phyloP scores from a whole-genome alignment of 2,329 filamentous ascomycete genomes.

The Fusarium brevicatenulatum region DNA sequence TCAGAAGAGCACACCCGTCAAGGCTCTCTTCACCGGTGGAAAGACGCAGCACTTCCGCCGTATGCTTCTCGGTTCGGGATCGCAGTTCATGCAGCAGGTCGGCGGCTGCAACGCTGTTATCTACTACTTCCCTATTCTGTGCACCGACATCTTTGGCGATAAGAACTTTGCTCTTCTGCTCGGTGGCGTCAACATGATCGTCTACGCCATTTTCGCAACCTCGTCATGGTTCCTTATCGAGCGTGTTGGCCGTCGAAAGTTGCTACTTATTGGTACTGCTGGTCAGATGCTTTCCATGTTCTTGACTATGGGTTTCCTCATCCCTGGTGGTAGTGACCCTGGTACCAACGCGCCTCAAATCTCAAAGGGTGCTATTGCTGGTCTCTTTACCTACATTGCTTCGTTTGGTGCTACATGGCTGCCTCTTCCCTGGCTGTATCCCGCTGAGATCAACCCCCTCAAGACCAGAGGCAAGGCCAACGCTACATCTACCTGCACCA shows the following conservation, averaged over 20 bases:
- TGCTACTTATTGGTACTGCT: slow-evolving; percentile 57
- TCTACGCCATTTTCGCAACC: slow-evolving; percentile 67
- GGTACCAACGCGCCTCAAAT: slow-evolving; percentile 50
- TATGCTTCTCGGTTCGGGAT: slow-evolving; percentile 68
- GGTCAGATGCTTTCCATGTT: slow-evolving; percentile 67
- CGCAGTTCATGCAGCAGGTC: slow-evolving; percentile 71
- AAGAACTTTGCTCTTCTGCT: slow-evolving; percentile 62
- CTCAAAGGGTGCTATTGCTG: slow-evolving; percentile 74
- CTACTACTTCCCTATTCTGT: slow-evolving; percentile 71
- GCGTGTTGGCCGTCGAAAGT: slow-evolving; percentile 56
- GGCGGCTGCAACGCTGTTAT: slow-evolving; percentile 68
- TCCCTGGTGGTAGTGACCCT: slow-evolving; percentile 66
- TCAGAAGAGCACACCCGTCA: slow-evolving; percentile 59
- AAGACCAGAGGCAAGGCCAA: slow-evolving; percentile 58
- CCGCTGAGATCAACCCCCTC: slow-evolving; percentile 64
- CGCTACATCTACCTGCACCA: slow-evolving; percentile 68
- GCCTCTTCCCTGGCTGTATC: slow-evolving; percentile 70
- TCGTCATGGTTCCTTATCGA: slow-evolving; percentile 65
- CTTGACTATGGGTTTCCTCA: slow-evolving; percentile 69
- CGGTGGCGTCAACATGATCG: slow-evolving; percentile 61
- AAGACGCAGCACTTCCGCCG: slow-evolving; percentile 74
- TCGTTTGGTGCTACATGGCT: slow-evolving; percentile 74
- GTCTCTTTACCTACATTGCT: slow-evolving; percentile 75
- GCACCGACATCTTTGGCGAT: slow-evolving; percentile 47
- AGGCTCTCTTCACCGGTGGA: slow-evolving; percentile 67